phyloP scores from a whole-genome alignment of 257 asterid species.

The Capsicum chinense region DNA sequence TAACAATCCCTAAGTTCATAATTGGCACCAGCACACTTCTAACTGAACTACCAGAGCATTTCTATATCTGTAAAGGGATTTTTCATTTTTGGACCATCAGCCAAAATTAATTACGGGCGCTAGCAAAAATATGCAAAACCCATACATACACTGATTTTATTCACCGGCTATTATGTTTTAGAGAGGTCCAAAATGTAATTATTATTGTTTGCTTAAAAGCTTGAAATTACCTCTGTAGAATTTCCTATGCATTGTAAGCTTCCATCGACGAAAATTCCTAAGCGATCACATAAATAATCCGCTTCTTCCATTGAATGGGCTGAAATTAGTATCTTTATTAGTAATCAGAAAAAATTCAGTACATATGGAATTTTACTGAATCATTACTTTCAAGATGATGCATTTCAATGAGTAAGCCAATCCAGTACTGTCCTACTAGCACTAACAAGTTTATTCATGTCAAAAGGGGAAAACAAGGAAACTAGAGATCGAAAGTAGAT shows the following conservation, averaged over 20 bases:
- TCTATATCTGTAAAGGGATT: too few relatives aligned
- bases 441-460: not conserved
- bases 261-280: constrained; percentile 94
- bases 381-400: not conserved
- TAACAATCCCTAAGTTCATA: not conserved
- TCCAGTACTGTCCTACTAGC: not conserved
- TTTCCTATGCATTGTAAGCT: constrained; percentile 92
- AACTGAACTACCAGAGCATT: too few relatives aligned
- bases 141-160: too few relatives aligned
- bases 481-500: constrained; percentile 11
- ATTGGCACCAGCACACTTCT: too few relatives aligned
- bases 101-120: too few relatives aligned
- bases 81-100: too few relatives aligned
- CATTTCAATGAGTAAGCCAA: not conserved
- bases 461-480: not conserved
- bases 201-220: constrained; percentile 22
- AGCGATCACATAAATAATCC: constrained; percentile 87
- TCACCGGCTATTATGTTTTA: too few relatives aligned
- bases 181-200: constrained; percentile 1
- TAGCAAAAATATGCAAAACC: too few relatives aligned
- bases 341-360: not conserved
- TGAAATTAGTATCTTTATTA: constrained; percentile 39
- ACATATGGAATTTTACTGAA: not conserved
- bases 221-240: constrained; percentile 73
- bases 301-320: constrained; percentile 99